A percentile compares a stretch with the other conserved stretches of the same genome.
These are phyloP conservation scores for Paramecium primaurelia DNA, from an alignment of 73 alveolate genomes.

Conservation along the genomic window DNA sequence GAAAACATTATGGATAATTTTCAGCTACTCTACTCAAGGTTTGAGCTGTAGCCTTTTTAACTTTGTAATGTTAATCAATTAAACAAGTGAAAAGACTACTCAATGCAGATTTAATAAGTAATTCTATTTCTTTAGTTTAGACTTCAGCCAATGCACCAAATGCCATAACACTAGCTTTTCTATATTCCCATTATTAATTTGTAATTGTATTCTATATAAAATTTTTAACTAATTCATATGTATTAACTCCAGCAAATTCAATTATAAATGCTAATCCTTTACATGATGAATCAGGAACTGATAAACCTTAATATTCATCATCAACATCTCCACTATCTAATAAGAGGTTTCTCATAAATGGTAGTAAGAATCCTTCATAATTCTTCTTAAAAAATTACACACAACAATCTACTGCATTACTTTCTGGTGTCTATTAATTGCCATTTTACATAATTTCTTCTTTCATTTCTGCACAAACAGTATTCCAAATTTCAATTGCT, in stretches of 20 bases:
- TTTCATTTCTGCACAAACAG: constrained; percentile 23
- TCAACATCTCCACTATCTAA: not conserved
- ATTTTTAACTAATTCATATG: not conserved
- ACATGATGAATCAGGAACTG: not conserved
- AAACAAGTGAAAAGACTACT: not conserved
- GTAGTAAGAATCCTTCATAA: not conserved
- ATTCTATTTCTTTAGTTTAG: not conserved
- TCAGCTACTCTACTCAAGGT: not conserved
- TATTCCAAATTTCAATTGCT: constrained; percentile 43
- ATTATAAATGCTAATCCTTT: not conserved
- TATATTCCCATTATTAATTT: not conserved
- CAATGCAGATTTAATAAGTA: not conserved
- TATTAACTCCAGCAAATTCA: not conserved
- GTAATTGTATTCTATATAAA: not conserved
- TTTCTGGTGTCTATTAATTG: not conserved
- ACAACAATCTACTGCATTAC: not conserved
- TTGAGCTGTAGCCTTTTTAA: constrained; percentile 19
- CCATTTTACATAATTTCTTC: not conserved
- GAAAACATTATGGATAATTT: not conserved
- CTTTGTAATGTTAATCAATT: not conserved
- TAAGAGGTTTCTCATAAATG: constrained; percentile 14
- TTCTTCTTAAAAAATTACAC: not conserved
- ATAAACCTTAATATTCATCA: constrained; percentile 6
- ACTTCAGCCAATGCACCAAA: constrained; percentile 40
- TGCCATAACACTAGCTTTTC: constrained; percentile 24